Conservation (phyloP, 129 eudicot species). For the Oenanthe sinensis region DNA sequence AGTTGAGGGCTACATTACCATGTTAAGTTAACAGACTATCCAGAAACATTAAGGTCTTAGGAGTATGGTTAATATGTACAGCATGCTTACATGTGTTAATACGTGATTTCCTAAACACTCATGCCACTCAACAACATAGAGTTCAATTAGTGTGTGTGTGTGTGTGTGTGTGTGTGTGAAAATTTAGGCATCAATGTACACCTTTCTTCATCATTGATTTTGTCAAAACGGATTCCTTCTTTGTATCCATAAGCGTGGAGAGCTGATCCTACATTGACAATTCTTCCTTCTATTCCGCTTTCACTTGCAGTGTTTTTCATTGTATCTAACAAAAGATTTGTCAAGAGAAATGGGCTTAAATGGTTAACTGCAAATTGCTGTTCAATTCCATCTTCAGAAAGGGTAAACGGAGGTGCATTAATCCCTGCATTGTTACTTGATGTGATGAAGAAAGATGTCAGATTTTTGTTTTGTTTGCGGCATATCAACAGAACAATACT, state of each 20-base stretch:
- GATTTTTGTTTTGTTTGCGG: background rate
- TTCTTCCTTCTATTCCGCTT: conserved; percentile 80
- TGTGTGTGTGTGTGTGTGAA: background rate
- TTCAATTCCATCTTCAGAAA: conserved; percentile 3
- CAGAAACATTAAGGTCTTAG: background rate
- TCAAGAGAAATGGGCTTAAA: conserved; percentile 76
- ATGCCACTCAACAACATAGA: background rate
- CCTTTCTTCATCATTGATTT: conserved; percentile 67
- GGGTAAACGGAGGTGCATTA: background rate
- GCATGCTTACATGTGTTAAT: background rate
- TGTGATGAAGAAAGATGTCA: conserved; percentile 7
- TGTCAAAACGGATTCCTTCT: conserved; percentile 82
- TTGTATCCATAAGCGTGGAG: conserved; percentile 43
- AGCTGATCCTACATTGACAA: conserved; percentile 74
- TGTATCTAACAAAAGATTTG: conserved; percentile 71
- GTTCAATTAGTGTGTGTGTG: background rate
- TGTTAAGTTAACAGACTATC: background rate
- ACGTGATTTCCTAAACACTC: background rate
- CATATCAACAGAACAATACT: background rate
- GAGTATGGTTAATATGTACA: too few relatives aligned
- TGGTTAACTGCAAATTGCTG: conserved; percentile 83
- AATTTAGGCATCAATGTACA: conserved; percentile 6
- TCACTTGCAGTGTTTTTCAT: conserved; percentile 69
- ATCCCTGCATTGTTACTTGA: conserved; percentile 7
- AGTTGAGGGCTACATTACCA: background rate